Percentiles rank a stretch among this genome's conserved stretches.
These are phyloP conservation scores for Botrytis pseudocinerea DNA, from an alignment of 2,329 filamentous ascomycete genomes.

Conservation along the genomic window DNA sequence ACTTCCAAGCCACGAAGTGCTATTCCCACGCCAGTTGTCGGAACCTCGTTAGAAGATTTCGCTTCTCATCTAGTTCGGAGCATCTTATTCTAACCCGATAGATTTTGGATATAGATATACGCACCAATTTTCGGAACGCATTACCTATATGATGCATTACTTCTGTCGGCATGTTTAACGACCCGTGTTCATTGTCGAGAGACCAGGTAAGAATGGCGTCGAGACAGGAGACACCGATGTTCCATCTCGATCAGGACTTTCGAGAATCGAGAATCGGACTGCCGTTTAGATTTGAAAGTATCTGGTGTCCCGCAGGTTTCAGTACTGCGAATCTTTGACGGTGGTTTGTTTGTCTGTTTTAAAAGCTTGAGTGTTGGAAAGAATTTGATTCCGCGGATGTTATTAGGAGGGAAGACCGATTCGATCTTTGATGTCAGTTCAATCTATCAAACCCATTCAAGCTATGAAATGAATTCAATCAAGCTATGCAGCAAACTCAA, in stretches of 20 bases:
- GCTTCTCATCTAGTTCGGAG: background rate
- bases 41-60: too few relatives aligned
- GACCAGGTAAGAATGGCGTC: background rate
- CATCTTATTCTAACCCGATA: background rate
- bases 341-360: background rate
- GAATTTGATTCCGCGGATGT: background rate
- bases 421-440: background rate
- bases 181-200: background rate
- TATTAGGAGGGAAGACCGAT: fast-evolving
- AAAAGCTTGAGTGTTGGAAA: background rate
- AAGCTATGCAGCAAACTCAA: background rate
- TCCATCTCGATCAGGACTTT: too few relatives aligned
- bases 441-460: background rate
- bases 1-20: background rate
- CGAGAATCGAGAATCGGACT: background rate
- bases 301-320: background rate
- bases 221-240: background rate
- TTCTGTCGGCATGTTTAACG: background rate
- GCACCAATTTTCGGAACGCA: background rate
- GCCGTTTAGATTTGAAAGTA: background rate
- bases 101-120: background rate
- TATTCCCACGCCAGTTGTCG: background rate
- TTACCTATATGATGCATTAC: background rate
- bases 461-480: background rate
- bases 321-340: background rate